Base-by-base conservation (phyloP, 2,329 filamentous ascomycete genomes). In the Fonsecaea multimorphosa region DNA sequence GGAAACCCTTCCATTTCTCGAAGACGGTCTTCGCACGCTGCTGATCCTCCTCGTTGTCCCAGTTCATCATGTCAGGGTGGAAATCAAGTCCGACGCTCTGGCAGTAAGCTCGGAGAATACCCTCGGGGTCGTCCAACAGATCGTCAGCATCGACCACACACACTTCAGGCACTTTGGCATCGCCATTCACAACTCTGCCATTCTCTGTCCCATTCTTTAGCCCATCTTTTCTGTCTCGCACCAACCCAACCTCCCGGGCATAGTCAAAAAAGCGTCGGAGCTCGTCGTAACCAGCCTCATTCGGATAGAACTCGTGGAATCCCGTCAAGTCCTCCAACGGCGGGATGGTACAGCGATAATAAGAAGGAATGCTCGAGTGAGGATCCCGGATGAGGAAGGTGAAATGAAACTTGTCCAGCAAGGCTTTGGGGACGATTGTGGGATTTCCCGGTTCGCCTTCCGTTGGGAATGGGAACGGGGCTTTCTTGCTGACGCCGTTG, bases 321-420 rank as follows among this genome's bases (percentile, higher is more conserved):
- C 92, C 92, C 0, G 94, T 98, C 68, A 92, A 80, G 54, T 89
- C 82, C 74, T 91, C 88, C 63, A 97, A 84, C 0, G 95, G 95
- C 14, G 95, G 93, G 61, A 97, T 86, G 57, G 92, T 96, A 85
- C 94, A 98, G 72, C 94, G 90, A 84, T 90, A 97, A 83, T 94
- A 98, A 54, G 92, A 96, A 7, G 95, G 95, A 70, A 98, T 93
- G 73, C 91, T 91, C 76, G 88, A 88, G 73, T 92, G 88, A n/a
- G 95, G 95, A 77, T 98, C 93, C 64, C 95, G 93, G 82, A 99
- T 98, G 69, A 98, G 85, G 80, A 99, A 98, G 24, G 93, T 92
- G 81, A 94, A 98, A 79, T 97, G 93, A 80, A 96, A 98, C 71
- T 87, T 84, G 74, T 87, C 85, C 64, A 98, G 83, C 65, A 92